A percentile compares a stretch with the other conserved stretches of the same genome.
These are phyloP conservation scores for Aspergillus melleus DNA, from an alignment of 2,329 filamentous ascomycete species.

Conservation along the genomic window DNA sequence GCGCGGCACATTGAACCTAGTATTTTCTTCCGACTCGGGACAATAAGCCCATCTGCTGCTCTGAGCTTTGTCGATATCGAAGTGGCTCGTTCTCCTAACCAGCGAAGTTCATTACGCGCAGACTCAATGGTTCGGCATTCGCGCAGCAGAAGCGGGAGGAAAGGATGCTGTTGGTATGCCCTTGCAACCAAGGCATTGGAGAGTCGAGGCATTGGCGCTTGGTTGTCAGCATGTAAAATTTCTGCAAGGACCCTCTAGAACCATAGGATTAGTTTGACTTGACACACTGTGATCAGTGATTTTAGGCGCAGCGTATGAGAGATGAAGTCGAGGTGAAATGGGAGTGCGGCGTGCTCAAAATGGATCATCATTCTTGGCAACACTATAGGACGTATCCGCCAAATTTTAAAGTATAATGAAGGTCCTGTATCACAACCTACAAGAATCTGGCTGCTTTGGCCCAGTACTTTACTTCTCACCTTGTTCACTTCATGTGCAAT, in stretches of 20 bases:
- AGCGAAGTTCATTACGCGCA: constrained; percentile 49
- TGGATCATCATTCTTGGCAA: too few relatives aligned
- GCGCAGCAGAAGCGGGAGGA: constrained; percentile 44
- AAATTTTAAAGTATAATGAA: too few relatives aligned
- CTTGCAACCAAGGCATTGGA: constrained; percentile 35
- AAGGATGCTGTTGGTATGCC: constrained; percentile 35
- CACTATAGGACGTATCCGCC: too few relatives aligned
- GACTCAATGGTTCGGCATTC: constrained; percentile 46
- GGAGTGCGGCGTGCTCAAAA: too few relatives aligned
- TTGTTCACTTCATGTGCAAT: too few relatives aligned
- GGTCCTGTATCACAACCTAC: too few relatives aligned
- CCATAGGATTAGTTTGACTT: background rate
- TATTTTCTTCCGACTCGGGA: constrained; percentile 27
- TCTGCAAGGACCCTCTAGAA: background rate
- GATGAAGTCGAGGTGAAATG: too few relatives aligned
- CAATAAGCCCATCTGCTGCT: background rate
- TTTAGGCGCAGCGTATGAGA: too few relatives aligned
- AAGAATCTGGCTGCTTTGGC: too few relatives aligned
- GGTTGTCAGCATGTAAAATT: background rate
- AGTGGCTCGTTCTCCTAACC: constrained; percentile 43
- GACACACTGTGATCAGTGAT: background rate
- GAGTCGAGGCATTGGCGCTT: constrained; percentile 45
- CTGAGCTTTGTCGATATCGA: background rate
- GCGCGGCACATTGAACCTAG: constrained; percentile 40
- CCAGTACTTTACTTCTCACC: too few relatives aligned